A percentile compares a stretch with the other conserved stretches of the same genome.
phyloP scores from a whole-genome alignment of 352 stramenopile genomes.

The Achlya hypogyna region DNA sequence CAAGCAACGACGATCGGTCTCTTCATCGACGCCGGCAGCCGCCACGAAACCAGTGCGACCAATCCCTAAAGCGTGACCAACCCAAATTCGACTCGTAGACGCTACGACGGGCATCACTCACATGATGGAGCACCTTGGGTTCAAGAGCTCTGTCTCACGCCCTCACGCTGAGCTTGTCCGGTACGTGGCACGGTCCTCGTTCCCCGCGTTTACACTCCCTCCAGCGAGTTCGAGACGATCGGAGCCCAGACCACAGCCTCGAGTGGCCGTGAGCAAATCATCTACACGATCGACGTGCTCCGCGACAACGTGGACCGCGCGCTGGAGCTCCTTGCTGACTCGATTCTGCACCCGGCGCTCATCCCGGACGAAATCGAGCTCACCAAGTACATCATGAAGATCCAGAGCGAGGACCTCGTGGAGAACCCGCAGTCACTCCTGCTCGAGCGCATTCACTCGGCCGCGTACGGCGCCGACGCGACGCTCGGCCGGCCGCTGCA shows the following conservation, averaged over 20 bases:
- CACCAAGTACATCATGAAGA: slow-evolving; percentile 90
- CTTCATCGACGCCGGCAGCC: slow-evolving; percentile 88
- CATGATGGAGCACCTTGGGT: slow-evolving; percentile 92
- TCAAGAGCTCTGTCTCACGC: slow-evolving; percentile 87
- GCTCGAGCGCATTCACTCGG: slow-evolving; percentile 74
- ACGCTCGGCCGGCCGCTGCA: slow-evolving; percentile 74
- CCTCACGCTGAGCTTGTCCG: slow-evolving; percentile 79
- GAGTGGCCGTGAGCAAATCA: slow-evolving; percentile 91
- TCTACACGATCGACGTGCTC: slow-evolving; percentile 95
- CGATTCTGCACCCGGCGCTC: slow-evolving; percentile 73
- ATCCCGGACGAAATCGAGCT: slow-evolving; percentile 81
- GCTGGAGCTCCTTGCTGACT: slow-evolving; percentile 86
- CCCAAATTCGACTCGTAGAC: slow-evolving; percentile 23
- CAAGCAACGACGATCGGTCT: slow-evolving; percentile 92
- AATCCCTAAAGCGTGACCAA: neutral
- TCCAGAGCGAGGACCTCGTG: slow-evolving; percentile 89
- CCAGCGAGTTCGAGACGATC: slow-evolving; percentile 85
- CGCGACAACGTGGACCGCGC: slow-evolving; percentile 88
- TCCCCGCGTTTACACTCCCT: neutral
- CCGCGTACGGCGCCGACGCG: slow-evolving; percentile 68
- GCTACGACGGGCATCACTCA: slow-evolving; percentile 85
- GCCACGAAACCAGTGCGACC: slow-evolving; percentile 50
- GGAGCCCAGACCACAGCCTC: slow-evolving; percentile 88
- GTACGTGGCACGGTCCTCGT: slow-evolving; percentile 2
- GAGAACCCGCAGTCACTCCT: slow-evolving; percentile 77